These are phyloP conservation scores for Podospora appendiculata DNA, from an alignment of 495 filamentous ascomycete species.

Conservation along the genomic window DNA sequence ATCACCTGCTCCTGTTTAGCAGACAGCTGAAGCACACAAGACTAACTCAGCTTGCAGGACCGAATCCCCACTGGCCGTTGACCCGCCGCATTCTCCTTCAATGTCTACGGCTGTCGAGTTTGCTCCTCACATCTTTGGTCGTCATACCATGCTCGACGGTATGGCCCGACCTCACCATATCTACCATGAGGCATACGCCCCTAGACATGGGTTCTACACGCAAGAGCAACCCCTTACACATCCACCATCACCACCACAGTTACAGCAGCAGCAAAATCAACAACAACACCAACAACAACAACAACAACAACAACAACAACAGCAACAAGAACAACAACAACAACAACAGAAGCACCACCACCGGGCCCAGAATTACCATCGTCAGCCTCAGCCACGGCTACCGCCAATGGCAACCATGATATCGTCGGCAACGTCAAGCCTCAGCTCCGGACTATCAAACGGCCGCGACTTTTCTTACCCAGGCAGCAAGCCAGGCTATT, in stretches of 20 bases:
- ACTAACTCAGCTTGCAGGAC: constrained; percentile 14
- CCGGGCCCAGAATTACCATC: background rate
- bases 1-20: background rate
- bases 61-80: constrained; percentile 3
- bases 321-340: constrained; percentile 1
- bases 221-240: constrained; percentile 25
- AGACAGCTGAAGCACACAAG: constrained; percentile 1
- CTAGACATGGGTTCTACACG: constrained; percentile 30
- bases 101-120: constrained; percentile 34
- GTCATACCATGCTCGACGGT: constrained; percentile 37
- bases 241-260: constrained; percentile 1
- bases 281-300: constrained; percentile 15
- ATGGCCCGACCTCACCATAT: constrained; percentile 39
- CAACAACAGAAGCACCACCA: constrained; percentile 21
- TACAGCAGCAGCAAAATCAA: constrained; percentile 20
- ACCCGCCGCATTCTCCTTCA: constrained; percentile 12
- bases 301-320: constrained; percentile 19
- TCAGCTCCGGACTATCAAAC: constrained; percentile 14
- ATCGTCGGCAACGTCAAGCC: constrained; percentile 11
- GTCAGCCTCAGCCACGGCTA: constrained; percentile 8
- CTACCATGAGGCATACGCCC: constrained; percentile 34
- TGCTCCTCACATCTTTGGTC: constrained; percentile 30
- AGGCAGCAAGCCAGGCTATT: constrained; percentile 13
- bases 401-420: constrained; percentile 25
- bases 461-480: constrained; percentile 21